Base-by-base conservation (phyloP, 805 yeast genomes). In the Candida sonorensis region DNA sequence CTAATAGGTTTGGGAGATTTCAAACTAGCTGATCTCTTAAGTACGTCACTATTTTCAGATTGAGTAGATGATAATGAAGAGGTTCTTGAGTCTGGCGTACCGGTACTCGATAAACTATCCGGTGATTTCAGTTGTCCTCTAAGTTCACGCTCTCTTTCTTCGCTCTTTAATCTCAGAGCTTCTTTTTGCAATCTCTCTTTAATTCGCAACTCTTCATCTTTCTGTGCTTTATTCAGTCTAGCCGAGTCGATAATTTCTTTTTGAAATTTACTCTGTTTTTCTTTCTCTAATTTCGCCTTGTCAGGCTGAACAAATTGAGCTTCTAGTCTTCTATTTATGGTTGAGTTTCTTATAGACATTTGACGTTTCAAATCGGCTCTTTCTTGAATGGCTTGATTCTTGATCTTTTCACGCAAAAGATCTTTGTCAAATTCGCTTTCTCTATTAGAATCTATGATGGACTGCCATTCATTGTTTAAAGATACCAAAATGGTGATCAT, bases 401-500 rank as follows among this genome's bases (percentile, higher is more conserved):
- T 53, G 21, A 50, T 16, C 23, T 45, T 47, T 18, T 45, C 46
- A 27, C 61, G 38, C 22, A 48, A 30, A 12, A 40, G 41, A n/a
- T 51, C 52, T 38, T 45, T 59, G 55, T 50, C 74, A 49, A 47
- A 69, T 55, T 42, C 64, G 45, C 40, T 66, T 31, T 67, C 73
- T 22, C 64, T 57, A 8, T 53, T 38, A 1, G 67, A 35, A 18
- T 35, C 39, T 11, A 50, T 37, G 18, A 55, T 45, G 3, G 22
- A 14, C 9, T 42, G 51, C 77, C 77, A 72, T 27, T 52, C 50
- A 13, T 40, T 34, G 4, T 62, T 61, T 29, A 71, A 61, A 18
- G 59, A 62, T 26, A 54, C 61, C 18, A 70, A 50, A 15, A 54
- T 52, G 5, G 34, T 35, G 2, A 61, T 8, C 36, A 61, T 48